A percentile compares a stretch with the other conserved stretches of the same genome.
These are phyloP conservation scores for Diaporthe velutina DNA, from an alignment of 2,329 filamentous ascomycete species.

Conservation along the genomic window DNA sequence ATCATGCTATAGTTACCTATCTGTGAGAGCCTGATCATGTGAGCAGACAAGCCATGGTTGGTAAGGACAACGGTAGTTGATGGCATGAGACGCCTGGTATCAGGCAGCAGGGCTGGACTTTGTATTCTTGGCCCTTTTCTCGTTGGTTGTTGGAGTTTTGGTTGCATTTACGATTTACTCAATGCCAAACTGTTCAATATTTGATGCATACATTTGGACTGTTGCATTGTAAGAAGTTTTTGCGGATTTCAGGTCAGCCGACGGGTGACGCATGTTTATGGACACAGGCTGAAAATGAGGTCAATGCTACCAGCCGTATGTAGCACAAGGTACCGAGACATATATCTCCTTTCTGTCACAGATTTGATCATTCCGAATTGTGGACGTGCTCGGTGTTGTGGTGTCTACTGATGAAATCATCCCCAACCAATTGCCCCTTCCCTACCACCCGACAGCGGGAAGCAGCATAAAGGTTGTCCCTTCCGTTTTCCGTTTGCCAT, in stretches of 20 bases:
- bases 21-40: neutral
- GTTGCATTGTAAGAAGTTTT: neutral
- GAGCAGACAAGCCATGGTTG: neutral
- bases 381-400: neutral
- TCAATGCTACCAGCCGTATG: neutral
- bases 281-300: neutral
- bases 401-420: neutral
- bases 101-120: conserved; percentile 1
- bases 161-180: neutral
- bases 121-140: neutral
- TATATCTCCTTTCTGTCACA: neutral
- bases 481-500: conserved; percentile 32
- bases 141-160: neutral
- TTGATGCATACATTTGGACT: neutral
- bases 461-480: conserved; percentile 39
- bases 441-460: conserved; percentile 39
- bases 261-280: neutral
- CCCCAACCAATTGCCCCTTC: neutral
- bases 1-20: neutral
- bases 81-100: neutral
- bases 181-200: neutral
- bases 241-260: neutral
- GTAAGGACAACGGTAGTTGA: neutral
- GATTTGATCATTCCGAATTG: neutral
- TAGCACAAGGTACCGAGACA: conserved; percentile 6